Evolutionary conservation across 257 asterid species (phyloP).

Genomic region (Verbascum thapsus): DNA sequence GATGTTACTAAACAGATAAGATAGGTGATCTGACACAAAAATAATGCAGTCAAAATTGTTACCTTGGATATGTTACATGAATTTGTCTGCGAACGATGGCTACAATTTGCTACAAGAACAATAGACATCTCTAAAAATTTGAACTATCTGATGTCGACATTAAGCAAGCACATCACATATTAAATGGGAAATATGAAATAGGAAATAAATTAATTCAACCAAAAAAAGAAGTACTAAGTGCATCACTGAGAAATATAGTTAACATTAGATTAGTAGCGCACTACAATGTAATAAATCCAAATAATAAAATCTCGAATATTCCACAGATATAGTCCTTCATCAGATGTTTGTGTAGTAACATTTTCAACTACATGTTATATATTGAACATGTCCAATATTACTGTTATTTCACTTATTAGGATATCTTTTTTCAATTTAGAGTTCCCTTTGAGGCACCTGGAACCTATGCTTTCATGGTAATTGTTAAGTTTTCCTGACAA

Average conservation of each 20-base stretch:
- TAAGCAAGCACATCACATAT: not conserved
- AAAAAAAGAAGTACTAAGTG: not conserved
- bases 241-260: slow-evolving; percentile 2
- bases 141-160: not conserved
- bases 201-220: not conserved
- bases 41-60: not conserved
- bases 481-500: not conserved
- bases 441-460: not conserved
- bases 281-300: not conserved
- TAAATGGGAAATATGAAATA: too few species aligned
- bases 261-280: not conserved
- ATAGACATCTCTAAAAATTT: not conserved
- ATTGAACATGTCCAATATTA: slow-evolving; percentile 1
- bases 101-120: not conserved
- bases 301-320: not conserved
- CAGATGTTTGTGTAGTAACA: not conserved
- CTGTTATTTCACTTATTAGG: not conserved
- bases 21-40: slow-evolving; percentile 3
- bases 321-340: not conserved
- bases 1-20: not conserved
- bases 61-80: slow-evolving; percentile 5
- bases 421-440: not conserved
- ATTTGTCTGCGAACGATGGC: not conserved
- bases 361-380: slow-evolving; percentile 5
- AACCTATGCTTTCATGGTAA: slow-evolving; percentile 7